Base-by-base conservation (phyloP, 1,139 yeast genomes). In the Arxiozyma slooffiae region DNA sequence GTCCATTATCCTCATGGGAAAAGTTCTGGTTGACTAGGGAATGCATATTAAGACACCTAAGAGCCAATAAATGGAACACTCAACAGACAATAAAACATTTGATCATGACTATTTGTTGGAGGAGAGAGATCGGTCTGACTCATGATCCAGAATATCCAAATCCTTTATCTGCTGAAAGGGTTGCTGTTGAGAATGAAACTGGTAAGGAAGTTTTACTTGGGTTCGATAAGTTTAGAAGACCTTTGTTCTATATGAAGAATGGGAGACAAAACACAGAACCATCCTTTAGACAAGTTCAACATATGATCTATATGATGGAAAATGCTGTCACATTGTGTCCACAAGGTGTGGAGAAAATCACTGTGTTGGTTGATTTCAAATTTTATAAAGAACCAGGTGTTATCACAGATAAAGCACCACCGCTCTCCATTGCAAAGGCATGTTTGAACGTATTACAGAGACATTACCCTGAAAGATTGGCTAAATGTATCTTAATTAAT, bases 241-340 rank as follows among this genome's bases (percentile, higher is more conserved):
- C 97, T 1, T 83, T 96, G 60, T 73, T 89, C 38, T 89, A 88
- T 63, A 75, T 92, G 65, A 81, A 88, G 62, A 92, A 95, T 26
- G 97, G 97, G 21, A 78, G 94, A 58, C 97, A 92, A 67, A 92
- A 92, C 68, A 92, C 98, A 2, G 80, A 86, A 57, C 78, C 92
- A 2, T 78, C 92, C 1, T 81, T 82, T 51, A 77, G 85, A 57
- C 98, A 92, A 66, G 96, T 92, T 7, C 95, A 90, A 67, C 96
- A 87, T 62, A 74, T 92, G 62, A 96, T 92, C 21, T 92, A 75
- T 69, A 85, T 85, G 87, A 77, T 92, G 60, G 97, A 92, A 66
- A 74, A 86, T 46, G 92, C 85, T 21, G 88, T 88, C 46, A 88
- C 88, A 58, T 78, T 80, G 67, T 87, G 89, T 94, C 97, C 97